Base-by-base conservation (phyloP, 2,329 filamentous ascomycete species). In the Lithohypha guttulata region DNA sequence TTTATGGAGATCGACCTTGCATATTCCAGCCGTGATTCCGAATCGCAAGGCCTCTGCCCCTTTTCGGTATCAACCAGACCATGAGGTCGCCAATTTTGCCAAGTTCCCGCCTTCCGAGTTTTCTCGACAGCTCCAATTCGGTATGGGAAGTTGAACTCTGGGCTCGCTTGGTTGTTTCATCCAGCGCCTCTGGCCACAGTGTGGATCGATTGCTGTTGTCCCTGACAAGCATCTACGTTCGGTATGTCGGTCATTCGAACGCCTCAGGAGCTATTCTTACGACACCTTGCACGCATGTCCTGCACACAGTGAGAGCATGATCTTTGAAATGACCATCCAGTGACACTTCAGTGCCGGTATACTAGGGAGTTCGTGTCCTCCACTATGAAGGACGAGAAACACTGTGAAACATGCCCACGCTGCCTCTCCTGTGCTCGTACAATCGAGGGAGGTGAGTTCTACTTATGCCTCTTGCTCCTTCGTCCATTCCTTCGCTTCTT, bases 401-500 rank as follows among this genome's bases (percentile, higher is more conserved):
- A 28, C 30, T 18, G 15, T 34, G 37, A 40, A 40, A 40, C 37
- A 28, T 3, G 13, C 11, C 21, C 29, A 11, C 15, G 15, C 25
- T 40, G 29, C 13, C 20, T 40, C 30, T 40, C 37, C 35, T 39
- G 14, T 15, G 18, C 19, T 13, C 15, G 6, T 27, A 21, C 26
- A 19, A 27, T 27, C 18, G 26, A 22, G 23, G 26, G 14, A 17
- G 13, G 3, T 30, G 42, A 48, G 45, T 48, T 48, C 42, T 46
- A 42, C 43, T 39, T 34, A 23, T 42, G 34, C 45, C 31, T 43
- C 41, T 38, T 42, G 47, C 33, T 46, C 34, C 37, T 33, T 15
- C 41, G 6, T 31, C 39, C 41, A 28, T 38, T 42, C 32, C 20
- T 30, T 43, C 37, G 44, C 34, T 41, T 41, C 34, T 43, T 42